Evolutionary conservation across 495 filamentous ascomycete genomes (phyloP).

Genomic region (Hypoxylon lenormandii): DNA sequence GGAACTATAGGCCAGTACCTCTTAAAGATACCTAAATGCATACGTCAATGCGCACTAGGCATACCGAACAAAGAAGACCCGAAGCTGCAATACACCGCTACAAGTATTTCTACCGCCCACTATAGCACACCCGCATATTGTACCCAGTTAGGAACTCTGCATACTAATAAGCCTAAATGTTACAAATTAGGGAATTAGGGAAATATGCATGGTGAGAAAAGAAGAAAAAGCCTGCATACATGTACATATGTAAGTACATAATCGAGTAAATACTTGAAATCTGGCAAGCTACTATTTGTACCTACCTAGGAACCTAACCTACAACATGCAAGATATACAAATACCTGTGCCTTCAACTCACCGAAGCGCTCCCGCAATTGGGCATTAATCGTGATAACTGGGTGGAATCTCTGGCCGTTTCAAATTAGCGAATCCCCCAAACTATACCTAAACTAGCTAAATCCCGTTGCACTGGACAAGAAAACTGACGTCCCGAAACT

Average conservation of each 20-base stretch:
- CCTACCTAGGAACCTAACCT: too few species aligned
- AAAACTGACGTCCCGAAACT: conserved; percentile 36
- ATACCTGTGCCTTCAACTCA: neutral
- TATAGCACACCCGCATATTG: neutral
- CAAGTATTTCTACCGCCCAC: neutral
- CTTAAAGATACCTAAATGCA: neutral
- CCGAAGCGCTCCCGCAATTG: conserved; percentile 41
- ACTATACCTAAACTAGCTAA: conserved; percentile 46
- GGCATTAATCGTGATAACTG: conserved; percentile 52
- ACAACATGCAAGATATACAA: neutral
- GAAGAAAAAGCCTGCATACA: neutral
- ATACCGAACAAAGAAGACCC: conserved; percentile 10
- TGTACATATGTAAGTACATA: too few species aligned
- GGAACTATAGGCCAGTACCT: neutral
- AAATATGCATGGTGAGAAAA: neutral
- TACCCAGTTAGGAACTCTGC: neutral
- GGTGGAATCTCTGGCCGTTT: conserved; percentile 49
- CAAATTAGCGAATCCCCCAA: conserved; percentile 48
- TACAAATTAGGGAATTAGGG: neutral
- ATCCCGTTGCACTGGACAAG: conserved; percentile 47
- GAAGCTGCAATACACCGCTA: conserved; percentile 22
- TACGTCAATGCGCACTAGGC: conserved; percentile 10
- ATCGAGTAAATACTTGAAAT: neutral
- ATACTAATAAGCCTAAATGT: neutral
- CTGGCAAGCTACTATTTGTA: neutral